phyloP scores from a whole-genome alignment of 495 filamentous ascomycete genomes.

The Pyrenopolyporus hunteri region DNA sequence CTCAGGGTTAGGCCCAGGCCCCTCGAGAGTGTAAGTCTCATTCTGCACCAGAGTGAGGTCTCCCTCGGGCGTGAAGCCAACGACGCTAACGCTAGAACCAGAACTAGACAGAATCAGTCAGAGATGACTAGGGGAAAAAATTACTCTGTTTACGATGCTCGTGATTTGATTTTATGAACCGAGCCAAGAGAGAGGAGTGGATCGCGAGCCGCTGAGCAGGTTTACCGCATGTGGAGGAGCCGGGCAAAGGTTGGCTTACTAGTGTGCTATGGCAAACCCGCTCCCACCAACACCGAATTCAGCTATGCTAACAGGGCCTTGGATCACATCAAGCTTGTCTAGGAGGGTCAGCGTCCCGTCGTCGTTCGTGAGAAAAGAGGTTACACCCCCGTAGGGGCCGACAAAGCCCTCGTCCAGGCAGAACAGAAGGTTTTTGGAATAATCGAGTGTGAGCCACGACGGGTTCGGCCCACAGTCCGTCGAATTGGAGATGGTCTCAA shows the following conservation, averaged over 20 bases:
- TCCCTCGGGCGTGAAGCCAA: conserved; percentile 30
- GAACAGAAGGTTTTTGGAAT: conserved; percentile 57
- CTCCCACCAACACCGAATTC: conserved; percentile 49
- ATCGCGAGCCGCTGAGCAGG: conserved; percentile 22
- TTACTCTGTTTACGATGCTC: conserved; percentile 3
- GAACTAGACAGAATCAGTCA: conserved; percentile 36
- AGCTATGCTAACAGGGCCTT: conserved; percentile 54
- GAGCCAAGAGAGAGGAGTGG: conserved; percentile 32
- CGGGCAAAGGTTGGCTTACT: conserved; percentile 48
- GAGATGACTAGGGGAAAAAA: conserved; percentile 21
- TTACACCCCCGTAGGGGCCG: conserved; percentile 49
- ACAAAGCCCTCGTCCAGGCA: conserved; percentile 63
- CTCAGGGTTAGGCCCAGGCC: conserved; percentile 53
- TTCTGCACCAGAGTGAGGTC: conserved; percentile 51
- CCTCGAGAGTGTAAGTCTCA: conserved; percentile 57
- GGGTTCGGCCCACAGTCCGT: conserved; percentile 60
- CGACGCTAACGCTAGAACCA: conserved; percentile 41
- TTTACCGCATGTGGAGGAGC: conserved; percentile 23
- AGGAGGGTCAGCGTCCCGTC: conserved; percentile 47
- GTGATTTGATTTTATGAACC: conserved; percentile 26
- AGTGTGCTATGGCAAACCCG: conserved; percentile 55
- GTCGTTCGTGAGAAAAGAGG: conserved; percentile 45
- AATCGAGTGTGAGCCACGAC: conserved; percentile 64
- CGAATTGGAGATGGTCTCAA: conserved; percentile 48
- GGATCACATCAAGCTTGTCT: conserved; percentile 41